Evolutionary conservation across 805 yeast genomes (phyloP), one percentile per base, ranked within the genome.

Genomic region (Yamadazyma takamatsuzukensis): DNA sequence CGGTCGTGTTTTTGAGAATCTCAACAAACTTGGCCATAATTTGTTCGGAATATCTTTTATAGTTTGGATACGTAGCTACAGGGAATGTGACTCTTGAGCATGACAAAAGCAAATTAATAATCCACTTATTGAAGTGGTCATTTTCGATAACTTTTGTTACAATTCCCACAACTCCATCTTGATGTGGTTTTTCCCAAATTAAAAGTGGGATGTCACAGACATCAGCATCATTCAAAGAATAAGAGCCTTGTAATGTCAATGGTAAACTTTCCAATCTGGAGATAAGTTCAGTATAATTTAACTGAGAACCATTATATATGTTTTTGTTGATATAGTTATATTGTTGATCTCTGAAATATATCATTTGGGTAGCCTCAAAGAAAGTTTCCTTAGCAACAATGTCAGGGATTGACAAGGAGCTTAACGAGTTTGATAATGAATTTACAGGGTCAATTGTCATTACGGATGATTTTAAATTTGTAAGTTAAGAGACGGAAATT

Each of bases 1-100:
- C 44, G 5, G 69, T 64, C 2, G 72, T 61, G 43, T 76, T 72
- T 44, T 72, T 74, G 52, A 77, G 52, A 14, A 59, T 54, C 0
- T 47, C 41, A n/a, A 61, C 76, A 46, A 76, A 76, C 30, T 56
- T 61, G 10, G 65, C 59, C 12, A 76, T 45, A 31, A 64, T 47
- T 3, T 41, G 17, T 11, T 33, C 23, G 3, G 51, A 30, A 29
- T 33, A 38, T 13, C 23, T 18, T 18, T 18, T 14, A 28, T 18
- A 19, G 18, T 29, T 13, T 8, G 25, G 29, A 15, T 15, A 29
- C 12, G 18, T 27, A 10, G 26, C 12, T 19, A 27, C 30, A n/a
- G 44, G 39, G 27, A 37, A 53, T 9, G 37, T 36, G 11, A 51
- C 43, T 6, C 33, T 43, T 5, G 56, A 40, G 14, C 52, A 50